Conservation (phyloP, 768 basidiomycete species). For the Tulasnella sp. region DNA sequence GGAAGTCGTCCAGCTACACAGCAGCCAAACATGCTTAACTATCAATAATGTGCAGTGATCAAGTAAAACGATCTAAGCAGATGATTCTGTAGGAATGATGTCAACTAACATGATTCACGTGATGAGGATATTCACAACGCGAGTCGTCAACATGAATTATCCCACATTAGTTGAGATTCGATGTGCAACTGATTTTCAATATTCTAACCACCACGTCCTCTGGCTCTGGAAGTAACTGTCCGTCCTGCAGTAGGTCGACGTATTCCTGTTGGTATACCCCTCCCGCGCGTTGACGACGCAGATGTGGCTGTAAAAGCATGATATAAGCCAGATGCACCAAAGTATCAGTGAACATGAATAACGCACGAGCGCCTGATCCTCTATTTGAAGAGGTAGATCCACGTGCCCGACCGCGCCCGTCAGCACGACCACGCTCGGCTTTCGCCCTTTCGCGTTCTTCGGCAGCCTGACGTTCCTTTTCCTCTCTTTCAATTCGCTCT, state of each 20-base stretch:
- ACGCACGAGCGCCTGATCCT: constrained; percentile 3
- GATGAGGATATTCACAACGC: too few relatives aligned
- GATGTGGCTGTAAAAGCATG: background rate
- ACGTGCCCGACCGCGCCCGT: background rate
- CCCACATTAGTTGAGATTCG: too few relatives aligned
- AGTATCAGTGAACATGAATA: background rate
- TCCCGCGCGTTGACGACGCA: background rate
- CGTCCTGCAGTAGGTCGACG: constrained; percentile 11
- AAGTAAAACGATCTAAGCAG: too few relatives aligned
- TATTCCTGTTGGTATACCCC: background rate
- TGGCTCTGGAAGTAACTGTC: too few relatives aligned
- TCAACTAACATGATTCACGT: too few relatives aligned
- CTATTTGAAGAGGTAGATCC: constrained; percentile 1
- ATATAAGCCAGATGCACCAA: background rate
- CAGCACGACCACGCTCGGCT: background rate
- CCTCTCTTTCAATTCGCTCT: constrained; percentile 14
- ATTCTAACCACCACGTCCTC: too few relatives aligned
- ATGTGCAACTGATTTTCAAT: too few relatives aligned
- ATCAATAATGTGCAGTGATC: too few relatives aligned
- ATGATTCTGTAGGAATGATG: too few relatives aligned
- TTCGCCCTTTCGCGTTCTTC: constrained; percentile 14
- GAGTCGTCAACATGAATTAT: too few relatives aligned
- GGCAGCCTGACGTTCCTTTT: constrained; percentile 8
- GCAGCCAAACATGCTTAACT: constrained; percentile 21
- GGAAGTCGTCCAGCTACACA: constrained; percentile 20